A percentile compares a stretch with the other conserved stretches of the same genome.
phyloP scores from a whole-genome alignment of 2,329 filamentous ascomycete species.

The Scedosporium aurantiacum region DNA sequence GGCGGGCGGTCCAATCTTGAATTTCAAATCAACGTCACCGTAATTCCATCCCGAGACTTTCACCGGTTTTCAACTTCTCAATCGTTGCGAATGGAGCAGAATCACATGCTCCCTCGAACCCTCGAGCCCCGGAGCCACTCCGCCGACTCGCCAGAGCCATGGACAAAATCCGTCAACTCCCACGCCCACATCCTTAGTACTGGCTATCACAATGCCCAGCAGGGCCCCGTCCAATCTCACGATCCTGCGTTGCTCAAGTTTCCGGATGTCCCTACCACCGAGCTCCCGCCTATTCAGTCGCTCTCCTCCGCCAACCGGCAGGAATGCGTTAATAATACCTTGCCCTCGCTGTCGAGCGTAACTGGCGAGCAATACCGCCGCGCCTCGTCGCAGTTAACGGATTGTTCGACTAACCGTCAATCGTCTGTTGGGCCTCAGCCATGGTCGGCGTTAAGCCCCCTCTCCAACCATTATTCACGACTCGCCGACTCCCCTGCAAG shows the following conservation, averaged over 20 bases:
- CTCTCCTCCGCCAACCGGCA: slow-evolving; percentile 14
- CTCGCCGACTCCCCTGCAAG: slow-evolving; percentile 30
- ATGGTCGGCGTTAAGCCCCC: slow-evolving; percentile 39
- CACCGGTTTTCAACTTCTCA: slow-evolving; percentile 1
- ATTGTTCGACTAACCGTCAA: slow-evolving; percentile 8
- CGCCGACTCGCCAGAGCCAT: slow-evolving; percentile 2
- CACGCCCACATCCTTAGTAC: slow-evolving; percentile 8
- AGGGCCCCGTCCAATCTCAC: slow-evolving; percentile 16
- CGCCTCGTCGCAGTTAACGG: slow-evolving; percentile 7
- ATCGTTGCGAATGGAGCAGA: slow-evolving; percentile 24
- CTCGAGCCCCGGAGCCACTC: slow-evolving; percentile 11
- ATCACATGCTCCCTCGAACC: slow-evolving; percentile 33
- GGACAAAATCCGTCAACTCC: slow-evolving; percentile 3
- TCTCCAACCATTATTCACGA: slow-evolving; percentile 36
- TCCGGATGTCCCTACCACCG: slow-evolving; percentile 22
- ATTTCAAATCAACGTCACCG: background rate
- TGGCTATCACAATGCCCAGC: background rate
- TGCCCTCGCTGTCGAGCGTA: slow-evolving; percentile 32
- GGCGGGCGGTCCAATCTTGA: background rate
- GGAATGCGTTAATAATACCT: slow-evolving; percentile 17
- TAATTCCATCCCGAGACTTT: background rate
- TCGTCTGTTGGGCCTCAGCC: slow-evolving; percentile 11
- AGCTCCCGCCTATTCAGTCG: slow-evolving; percentile 32
- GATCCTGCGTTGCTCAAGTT: slow-evolving; percentile 21
- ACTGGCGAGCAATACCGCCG: slow-evolving; percentile 17